A percentile compares a stretch with the other conserved stretches of the same genome.
Conservation (phyloP, 345 rosid genomes). For the Toxicodendron radicans region DNA sequence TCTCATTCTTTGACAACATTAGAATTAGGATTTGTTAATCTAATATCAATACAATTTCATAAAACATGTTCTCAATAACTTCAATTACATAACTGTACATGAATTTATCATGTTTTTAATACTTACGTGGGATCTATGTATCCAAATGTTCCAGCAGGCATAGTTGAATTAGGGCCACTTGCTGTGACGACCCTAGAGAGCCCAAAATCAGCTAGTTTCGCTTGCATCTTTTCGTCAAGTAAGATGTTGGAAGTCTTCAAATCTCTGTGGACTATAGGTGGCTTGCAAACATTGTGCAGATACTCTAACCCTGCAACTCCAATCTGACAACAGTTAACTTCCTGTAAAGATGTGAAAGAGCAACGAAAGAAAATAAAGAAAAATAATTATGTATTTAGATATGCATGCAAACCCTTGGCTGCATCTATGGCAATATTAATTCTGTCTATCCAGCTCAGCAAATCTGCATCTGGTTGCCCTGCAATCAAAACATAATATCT, state of each 20-base stretch:
- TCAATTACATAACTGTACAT: no score
- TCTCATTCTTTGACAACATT: no score
- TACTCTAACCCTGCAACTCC: constrained; percentile 34
- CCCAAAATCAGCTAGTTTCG: constrained; percentile 54
- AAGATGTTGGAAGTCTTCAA: constrained; percentile 50
- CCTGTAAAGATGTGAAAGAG: background rate
- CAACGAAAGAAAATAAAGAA: background rate
- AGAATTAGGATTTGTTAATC: no score
- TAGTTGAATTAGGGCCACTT: constrained; percentile 33
- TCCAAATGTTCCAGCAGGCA: constrained; percentile 46
- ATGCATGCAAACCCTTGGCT: constrained; percentile 34
- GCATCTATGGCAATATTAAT: constrained; percentile 45
- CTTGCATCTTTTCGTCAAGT: constrained; percentile 43
- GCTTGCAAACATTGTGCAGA: constrained; percentile 31
- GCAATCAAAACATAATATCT: no score
- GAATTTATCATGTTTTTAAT: background rate
- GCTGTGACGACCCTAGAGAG: constrained; percentile 40
- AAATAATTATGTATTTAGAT: background rate
- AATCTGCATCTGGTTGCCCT: background rate
- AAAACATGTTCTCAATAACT: no score
- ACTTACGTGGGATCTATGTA: constrained; percentile 53
- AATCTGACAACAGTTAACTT: background rate
- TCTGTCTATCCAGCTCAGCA: constrained; percentile 21
- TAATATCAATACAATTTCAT: no score
- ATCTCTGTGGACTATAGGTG: constrained; percentile 39